A percentile compares a stretch with the other conserved stretches of the same genome.
Conservation (phyloP, 805 yeast genomes). For the Wickerhamiella occidentalis region DNA sequence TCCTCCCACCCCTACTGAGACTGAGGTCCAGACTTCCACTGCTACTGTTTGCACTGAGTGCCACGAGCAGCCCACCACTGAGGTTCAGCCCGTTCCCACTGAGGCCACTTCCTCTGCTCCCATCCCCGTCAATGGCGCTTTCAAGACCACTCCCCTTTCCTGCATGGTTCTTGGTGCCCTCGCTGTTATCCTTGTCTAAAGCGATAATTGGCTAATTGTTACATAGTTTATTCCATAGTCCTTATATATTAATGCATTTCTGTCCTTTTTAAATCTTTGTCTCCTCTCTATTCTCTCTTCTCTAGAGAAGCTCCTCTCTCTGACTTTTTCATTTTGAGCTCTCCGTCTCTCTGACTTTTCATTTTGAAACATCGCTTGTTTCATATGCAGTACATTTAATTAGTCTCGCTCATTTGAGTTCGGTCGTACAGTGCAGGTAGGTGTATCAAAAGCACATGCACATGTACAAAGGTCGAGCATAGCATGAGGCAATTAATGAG, state of each 20-base stretch:
- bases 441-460: neutral
- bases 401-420: neutral
- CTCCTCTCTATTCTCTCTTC: neutral
- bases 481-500: neutral
- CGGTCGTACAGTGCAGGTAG: neutral
- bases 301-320: neutral
- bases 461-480: neutral
- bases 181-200: neutral
- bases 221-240: conserved; percentile 3
- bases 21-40: neutral
- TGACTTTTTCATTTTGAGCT: neutral
- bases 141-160: conserved; percentile 4
- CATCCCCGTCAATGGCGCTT: conserved; percentile 5
- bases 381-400: neutral
- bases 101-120: neutral
- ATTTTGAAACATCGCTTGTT: neutral
- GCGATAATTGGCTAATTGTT: neutral
- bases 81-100: neutral
- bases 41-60: neutral
- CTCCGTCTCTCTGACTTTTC: neutral
- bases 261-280: neutral
- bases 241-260: conserved; percentile 4
- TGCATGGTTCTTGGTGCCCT: conserved; percentile 1
- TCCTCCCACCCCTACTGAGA: neutral
- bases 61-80: neutral